Conservation (phyloP, 1,139 yeast species). For the Saccharomycopsis phalli region DNA sequence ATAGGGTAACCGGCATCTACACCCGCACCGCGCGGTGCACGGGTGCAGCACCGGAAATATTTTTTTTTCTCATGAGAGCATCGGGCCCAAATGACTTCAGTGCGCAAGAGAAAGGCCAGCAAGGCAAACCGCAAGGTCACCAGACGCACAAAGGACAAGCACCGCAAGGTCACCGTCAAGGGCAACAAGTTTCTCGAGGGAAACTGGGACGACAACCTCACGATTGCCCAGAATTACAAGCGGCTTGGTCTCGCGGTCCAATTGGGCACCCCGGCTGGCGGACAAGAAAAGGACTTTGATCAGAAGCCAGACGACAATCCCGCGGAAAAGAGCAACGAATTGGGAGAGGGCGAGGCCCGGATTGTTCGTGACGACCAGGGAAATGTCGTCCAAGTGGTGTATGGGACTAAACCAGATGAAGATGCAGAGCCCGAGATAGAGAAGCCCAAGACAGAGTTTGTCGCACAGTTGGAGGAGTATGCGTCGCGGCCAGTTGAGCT, state of each 20-base stretch:
- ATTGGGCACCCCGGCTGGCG: constrained; percentile 61
- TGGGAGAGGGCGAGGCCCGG: constrained; percentile 65
- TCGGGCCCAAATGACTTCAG: constrained; percentile 58
- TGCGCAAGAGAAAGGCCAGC: constrained; percentile 77
- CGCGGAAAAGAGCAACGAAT: background rate
- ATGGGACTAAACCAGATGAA: constrained; percentile 39
- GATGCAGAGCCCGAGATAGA: constrained; percentile 26
- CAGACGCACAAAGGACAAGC: constrained; percentile 60
- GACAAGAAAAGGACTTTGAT: constrained; percentile 45
- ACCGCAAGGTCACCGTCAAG: constrained; percentile 52
- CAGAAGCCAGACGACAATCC: constrained; percentile 28
- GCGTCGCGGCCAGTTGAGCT: constrained; percentile 46
- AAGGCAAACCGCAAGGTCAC: constrained; percentile 62
- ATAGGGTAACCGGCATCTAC: no score
- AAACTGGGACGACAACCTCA: constrained; percentile 80
- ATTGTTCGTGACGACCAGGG: constrained; percentile 70
- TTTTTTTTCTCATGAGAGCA: background rate
- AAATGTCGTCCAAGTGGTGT: constrained; percentile 57
- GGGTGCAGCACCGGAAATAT: background rate
- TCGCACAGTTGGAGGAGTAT: constrained; percentile 58
- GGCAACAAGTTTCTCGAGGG: constrained; percentile 78
- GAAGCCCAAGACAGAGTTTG: constrained; percentile 41
- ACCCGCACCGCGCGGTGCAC: no score
- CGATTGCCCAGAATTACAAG: constrained; percentile 77
- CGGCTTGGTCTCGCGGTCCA: constrained; percentile 65